Evolutionary conservation across 106 monocot genomes (phyloP).

Genomic region (Apostasia ramifera): DNA sequence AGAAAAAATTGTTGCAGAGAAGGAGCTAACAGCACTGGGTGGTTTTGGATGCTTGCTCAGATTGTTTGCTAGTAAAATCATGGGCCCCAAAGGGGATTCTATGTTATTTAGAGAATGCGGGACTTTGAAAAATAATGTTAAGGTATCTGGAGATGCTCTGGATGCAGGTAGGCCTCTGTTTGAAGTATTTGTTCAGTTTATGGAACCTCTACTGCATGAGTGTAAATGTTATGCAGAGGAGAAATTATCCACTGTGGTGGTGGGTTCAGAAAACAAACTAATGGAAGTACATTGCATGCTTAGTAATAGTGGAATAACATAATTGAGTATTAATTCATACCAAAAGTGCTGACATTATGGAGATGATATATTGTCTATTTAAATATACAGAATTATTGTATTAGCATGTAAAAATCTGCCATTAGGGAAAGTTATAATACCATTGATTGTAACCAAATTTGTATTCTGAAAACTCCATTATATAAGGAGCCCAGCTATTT

Average conservation of each 20-base stretch:
- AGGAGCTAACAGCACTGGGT: conserved; percentile 38
- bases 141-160: conserved; percentile 27
- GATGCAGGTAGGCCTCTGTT: conserved; percentile 45
- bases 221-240: conserved; percentile 35
- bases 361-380: no score
- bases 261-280: conserved; percentile 17
- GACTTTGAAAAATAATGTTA: conserved; percentile 13
- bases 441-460: no score
- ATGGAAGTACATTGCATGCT: conserved; percentile 45
- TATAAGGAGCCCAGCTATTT: no score
- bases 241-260: conserved; percentile 21
- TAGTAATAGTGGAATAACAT: no score
- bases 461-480: no score
- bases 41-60: conserved; percentile 66
- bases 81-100: conserved; percentile 18
- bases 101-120: conserved; percentile 15
- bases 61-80: conserved; percentile 45
- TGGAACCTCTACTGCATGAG: conserved; percentile 65
- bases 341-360: no score
- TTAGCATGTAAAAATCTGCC: no score
- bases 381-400: no score
- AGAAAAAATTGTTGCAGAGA: conserved; percentile 41
- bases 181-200: conserved; percentile 76
- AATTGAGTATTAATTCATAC: no score
- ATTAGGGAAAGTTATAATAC: no score